Evolutionary conservation across 2,329 filamentous ascomycete species (phyloP), one percentile per base, ranked within the genome.

Genomic region (Fusarium fracticaudum): DNA sequence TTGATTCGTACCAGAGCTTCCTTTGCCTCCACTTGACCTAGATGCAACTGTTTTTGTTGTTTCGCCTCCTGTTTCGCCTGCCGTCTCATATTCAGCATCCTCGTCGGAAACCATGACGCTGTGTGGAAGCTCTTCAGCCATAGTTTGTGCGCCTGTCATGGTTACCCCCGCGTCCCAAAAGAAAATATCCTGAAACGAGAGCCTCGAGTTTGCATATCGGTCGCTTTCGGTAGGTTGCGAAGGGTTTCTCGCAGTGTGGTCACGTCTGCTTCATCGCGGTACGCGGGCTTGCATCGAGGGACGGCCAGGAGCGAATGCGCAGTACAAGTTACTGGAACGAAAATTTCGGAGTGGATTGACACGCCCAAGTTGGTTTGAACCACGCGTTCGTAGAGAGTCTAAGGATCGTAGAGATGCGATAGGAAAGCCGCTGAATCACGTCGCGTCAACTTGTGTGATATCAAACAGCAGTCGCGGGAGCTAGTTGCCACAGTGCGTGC

Each of bases 71-170:
- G 69, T 73, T 60, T 77, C 78, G 50, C 83, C 83, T 53, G 76
- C 80, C 40, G 79, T 80, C 57, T 81, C 83, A 62, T 85, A 86
- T 41, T 86, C 85, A 55, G 83, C 84, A 64, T 85, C 86, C 65
- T 88, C 86, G 9, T 88, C 87, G 11, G 87, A 88, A 64, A 86
- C 83, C 73, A 87, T 82, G 48, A 85, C 86, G 79, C 87, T 89
- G 76, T 88, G 87, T 76, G 89, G 88, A 64, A 89, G 83, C 79
- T 90, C 87, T 67, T 90, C 88, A 78, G 90, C 86, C 82, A 88
- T 89, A 57, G 86, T 83, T 76, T 88, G 87, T 63, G 86, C 84
- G 76, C 85, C 88, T 60, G 85, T 81, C 86, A 89, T 89, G 53
- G 73, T 81, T 75, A 76, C 75, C 72, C 72, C 72, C 76, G 74